Evolutionary conservation across 805 yeast genomes (phyloP), one percentile per base, ranked within the genome.

Genomic region (Candida quercuum): DNA sequence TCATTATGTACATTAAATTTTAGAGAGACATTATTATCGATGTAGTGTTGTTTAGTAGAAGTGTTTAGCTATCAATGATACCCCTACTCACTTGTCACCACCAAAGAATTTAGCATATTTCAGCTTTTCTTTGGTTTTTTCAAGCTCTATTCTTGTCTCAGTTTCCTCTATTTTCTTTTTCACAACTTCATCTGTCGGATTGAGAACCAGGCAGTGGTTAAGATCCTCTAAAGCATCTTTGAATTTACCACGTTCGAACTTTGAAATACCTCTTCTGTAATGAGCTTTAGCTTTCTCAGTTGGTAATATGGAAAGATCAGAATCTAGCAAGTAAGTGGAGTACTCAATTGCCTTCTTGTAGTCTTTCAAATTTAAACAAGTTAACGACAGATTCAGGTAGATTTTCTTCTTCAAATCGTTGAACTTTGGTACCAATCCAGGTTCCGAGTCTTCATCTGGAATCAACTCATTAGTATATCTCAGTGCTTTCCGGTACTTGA

Each of bases 381-480:
- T 74, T 37, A 85, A 57, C 1, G 85, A 69, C n/a, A 84, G 46
- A 48, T 85, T 85, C 43, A 65, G 47, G 36, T 62, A 67, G 2
- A 66, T 35, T 35, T 63, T 67, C 39, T 54, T 62, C 46, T 65
- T 77, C 38, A 68, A 36, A 5, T 61, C 72, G 25, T 62, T 49
- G 52, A 78, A 84, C 45, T 73, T 71, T 5, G 48, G 46, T 46
- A 61, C 68, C 58, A 70, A 64, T 16, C 71, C 74, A 12, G 76
- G 71, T 47, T 80, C 81, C 20, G 67, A 57, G 32, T 80, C 88
- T 24, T 61, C 60, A 49, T 83, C 93, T 0, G 94, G 93, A 13
- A 80, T 67, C 46, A 71, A 74, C 57, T 82, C 91, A 66, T 79
- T 78, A 24, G 81, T 72, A 48, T 84, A 85, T 41, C 87, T 64